phyloP scores from a whole-genome alignment of 129 eudicot genomes.

The Centrapalus pauciflorus region DNA sequence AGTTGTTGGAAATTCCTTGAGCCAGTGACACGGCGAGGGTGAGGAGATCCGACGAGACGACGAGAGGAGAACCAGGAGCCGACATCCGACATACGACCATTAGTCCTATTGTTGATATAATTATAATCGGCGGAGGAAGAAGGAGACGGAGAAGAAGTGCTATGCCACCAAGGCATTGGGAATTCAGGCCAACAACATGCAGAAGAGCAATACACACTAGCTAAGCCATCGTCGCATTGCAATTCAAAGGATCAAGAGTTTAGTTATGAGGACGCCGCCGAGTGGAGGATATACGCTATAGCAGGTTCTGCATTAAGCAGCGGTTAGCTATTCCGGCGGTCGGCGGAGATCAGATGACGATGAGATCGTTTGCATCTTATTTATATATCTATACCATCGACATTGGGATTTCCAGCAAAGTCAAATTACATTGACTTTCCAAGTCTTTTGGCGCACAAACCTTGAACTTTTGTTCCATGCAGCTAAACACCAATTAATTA shows the following conservation, averaged over 20 bases:
- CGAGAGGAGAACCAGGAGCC: conserved; percentile 2
- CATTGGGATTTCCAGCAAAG: too few relatives aligned
- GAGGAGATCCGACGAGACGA: conserved; percentile 10
- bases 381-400: too few relatives aligned
- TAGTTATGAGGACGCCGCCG: too few relatives aligned
- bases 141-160: conserved; percentile 7
- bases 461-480: too few relatives aligned
- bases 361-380: too few relatives aligned
- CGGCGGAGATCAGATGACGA: too few relatives aligned
- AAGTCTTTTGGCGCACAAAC: too few relatives aligned
- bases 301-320: not conserved
- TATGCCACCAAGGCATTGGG: conserved; percentile 54
- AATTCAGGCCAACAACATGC: not conserved
- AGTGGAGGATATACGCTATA: too few relatives aligned
- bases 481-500: too few relatives aligned
- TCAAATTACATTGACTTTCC: too few relatives aligned
- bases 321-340: too few relatives aligned
- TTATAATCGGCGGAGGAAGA: conserved; percentile 23
- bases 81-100: conserved; percentile 1
- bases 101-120: not conserved
- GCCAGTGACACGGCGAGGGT: conserved; percentile 14
- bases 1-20: conserved; percentile 29
- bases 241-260: not conserved
- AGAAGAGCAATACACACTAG: not conserved
- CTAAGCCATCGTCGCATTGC: not conserved